These are phyloP conservation scores for Calonectria multiphialidica DNA, from an alignment of 2,329 filamentous ascomycete genomes.

Conservation along the genomic window DNA sequence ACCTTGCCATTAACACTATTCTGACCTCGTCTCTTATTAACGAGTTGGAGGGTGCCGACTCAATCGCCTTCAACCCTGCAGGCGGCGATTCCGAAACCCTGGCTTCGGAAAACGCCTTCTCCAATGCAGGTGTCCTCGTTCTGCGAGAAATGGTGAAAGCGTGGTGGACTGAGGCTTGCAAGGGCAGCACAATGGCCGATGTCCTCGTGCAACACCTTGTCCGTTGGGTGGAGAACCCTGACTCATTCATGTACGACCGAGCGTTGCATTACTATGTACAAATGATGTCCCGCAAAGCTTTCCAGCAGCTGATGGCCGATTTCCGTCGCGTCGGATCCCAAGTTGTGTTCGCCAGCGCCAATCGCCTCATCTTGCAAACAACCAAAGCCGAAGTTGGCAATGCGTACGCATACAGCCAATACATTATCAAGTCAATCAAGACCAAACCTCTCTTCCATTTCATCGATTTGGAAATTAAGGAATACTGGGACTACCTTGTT, in stretches of 20 bases:
- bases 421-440: constrained; percentile 97
- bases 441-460: constrained; percentile 96
- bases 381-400: constrained; percentile 97
- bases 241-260: constrained; percentile 94
- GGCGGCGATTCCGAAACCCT: constrained; percentile 64
- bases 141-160: constrained; percentile 98
- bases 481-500: constrained; percentile 99
- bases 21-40: constrained; percentile 97
- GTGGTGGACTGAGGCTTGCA: constrained; percentile 97
- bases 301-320: constrained; percentile 96
- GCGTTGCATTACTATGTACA: constrained; percentile 97
- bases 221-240: constrained; percentile 94
- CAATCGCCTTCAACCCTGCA: constrained; percentile 80
- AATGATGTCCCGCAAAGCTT: constrained; percentile 97
- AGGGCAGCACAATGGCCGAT: constrained; percentile 93
- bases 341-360: constrained; percentile 93
- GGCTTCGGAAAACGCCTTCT: constrained; percentile 90
- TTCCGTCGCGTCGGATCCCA: constrained; percentile 96
- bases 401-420: constrained; percentile 95
- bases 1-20: constrained; percentile 97
- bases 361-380: constrained; percentile 91
- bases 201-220: constrained; percentile 97
- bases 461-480: constrained; percentile 95
- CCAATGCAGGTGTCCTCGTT: constrained; percentile 90
- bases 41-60: constrained; percentile 91